Percentiles rank a stretch among this genome's conserved stretches.
Conservation (phyloP, 306 rosid species). For the Cucumis melo region DNA sequence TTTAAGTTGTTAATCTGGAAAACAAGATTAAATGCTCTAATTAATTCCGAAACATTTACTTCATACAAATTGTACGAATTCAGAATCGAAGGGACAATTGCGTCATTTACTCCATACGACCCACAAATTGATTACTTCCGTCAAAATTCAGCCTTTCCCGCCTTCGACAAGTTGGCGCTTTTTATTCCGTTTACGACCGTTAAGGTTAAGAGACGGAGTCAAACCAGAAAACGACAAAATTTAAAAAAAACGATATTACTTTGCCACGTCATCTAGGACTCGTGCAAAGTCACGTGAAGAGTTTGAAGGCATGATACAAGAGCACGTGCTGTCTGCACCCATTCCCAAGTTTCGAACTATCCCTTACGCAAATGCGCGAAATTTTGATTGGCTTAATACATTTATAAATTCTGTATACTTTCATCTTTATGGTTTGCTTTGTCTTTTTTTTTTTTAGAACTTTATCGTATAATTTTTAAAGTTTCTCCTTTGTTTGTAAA, state of each 20-base stretch:
- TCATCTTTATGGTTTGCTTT: too few species aligned
- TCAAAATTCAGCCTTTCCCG: not conserved
- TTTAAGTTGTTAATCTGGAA: not conserved
- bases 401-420: too few species aligned
- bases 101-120: not conserved
- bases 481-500: too few species aligned
- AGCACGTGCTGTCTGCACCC: conserved; percentile 2
- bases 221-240: conserved; percentile 9
- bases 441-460: too few species aligned
- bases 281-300: conserved; percentile 2
- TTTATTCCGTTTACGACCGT: not conserved
- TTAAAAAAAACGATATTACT: not conserved
- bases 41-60: not conserved
- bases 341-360: not conserved
- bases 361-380: not conserved
- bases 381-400: too few species aligned
- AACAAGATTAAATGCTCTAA: not conserved
- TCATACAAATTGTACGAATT: not conserved
- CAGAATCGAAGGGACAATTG: not conserved
- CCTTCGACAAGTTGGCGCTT: not conserved
- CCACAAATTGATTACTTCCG: not conserved
- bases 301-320: not conserved
- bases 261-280: conserved; percentile 4
- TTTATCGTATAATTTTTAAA: too few species aligned
- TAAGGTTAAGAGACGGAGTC: conserved; percentile 3